phyloP scores from a whole-genome alignment of 768 basidiomycete species.

The Tubosaeta sp. region DNA sequence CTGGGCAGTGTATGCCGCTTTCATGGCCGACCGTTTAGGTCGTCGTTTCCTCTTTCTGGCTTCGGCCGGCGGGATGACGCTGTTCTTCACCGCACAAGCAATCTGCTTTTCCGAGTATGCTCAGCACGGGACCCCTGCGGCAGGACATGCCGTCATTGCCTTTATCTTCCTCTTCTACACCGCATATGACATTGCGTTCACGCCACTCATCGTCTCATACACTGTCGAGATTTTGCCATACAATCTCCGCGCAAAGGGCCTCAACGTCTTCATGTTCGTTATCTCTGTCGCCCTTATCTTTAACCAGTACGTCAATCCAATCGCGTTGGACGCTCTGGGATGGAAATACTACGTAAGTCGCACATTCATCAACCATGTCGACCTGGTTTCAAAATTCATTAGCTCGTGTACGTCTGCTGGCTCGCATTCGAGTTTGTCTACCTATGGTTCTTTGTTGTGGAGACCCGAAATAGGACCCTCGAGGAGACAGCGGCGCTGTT shows the following conservation, averaged over 20 bases:
- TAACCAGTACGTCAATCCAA: constrained; percentile 85
- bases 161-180: constrained; percentile 85
- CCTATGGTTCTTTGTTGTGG: constrained; percentile 63
- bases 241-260: constrained; percentile 79
- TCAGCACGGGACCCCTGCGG: constrained; percentile 35
- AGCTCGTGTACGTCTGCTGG: constrained; percentile 72
- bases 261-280: constrained; percentile 75
- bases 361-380: neutral
- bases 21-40: constrained; percentile 61
- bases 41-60: constrained; percentile 68
- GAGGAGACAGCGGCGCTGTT: constrained; percentile 83
- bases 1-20: constrained; percentile 56
- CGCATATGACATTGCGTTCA: constrained; percentile 78
- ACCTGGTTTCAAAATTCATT: neutral
- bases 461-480: constrained; percentile 69
- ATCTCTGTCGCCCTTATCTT: constrained; percentile 81
- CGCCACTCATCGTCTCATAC: constrained; percentile 82
- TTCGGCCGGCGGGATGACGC: constrained; percentile 53
- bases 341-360: constrained; percentile 74
- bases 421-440: constrained; percentile 62
- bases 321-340: constrained; percentile 56
- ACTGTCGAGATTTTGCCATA: constrained; percentile 87
- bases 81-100: constrained; percentile 69
- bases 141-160: constrained; percentile 71
- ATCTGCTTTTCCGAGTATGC: constrained; percentile 58